Evolutionary conservation across 768 basidiomycete genomes (phyloP), one percentile per base, ranked within the genome.

Genomic region (Naematelia encephala): DNA sequence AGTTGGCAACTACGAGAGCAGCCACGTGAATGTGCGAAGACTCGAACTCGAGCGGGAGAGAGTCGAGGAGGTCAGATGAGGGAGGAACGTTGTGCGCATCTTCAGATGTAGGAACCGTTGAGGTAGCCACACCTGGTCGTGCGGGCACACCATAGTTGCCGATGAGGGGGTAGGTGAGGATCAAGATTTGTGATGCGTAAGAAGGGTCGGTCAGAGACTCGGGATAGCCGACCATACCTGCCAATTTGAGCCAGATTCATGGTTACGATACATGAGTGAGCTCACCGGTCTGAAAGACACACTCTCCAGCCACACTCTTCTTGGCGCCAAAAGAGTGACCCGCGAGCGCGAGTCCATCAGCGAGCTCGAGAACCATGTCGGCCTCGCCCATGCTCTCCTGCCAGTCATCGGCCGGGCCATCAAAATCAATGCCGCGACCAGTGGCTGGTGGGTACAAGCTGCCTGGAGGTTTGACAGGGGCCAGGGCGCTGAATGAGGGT

Each of bases 211-310:
- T 99, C 67, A 98, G 81, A 19, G 94, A 97, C 73, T 98, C 96
- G 34, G 91, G 91, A 78, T 99, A 99, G 27, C 96, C 96, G 57
- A 98, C 92, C 94, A 99, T 98, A 56, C 96, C 96, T 99, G 72
- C 21, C 4, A 4, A 54, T 8, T 34, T 47, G 49, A 54, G 59
- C 54, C 44, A 63, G 64, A 28, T 55, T 57, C 34, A 5, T 49
- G 11, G n/a, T 48, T 11, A 27, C 11, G 5, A 30, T 1, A 11
- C 14, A 4, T 39, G 8, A 28, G 21, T 5, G 8, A 21, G 30
- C 87, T 76, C 72, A 93, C 96, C 96, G 42, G 96, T 99, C 81
- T 97, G 94, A 80, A 99, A 99, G 73, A 99, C 96, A 78, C 96
- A 98, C 84, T 99, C 96, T 69, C 96, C 96, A 16, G 94, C 84